Percentiles rank a stretch among this genome's conserved stretches.
These are phyloP conservation scores for Acmispon strigosus DNA, from an alignment of 306 rosid genomes.

Conservation along the genomic window DNA sequence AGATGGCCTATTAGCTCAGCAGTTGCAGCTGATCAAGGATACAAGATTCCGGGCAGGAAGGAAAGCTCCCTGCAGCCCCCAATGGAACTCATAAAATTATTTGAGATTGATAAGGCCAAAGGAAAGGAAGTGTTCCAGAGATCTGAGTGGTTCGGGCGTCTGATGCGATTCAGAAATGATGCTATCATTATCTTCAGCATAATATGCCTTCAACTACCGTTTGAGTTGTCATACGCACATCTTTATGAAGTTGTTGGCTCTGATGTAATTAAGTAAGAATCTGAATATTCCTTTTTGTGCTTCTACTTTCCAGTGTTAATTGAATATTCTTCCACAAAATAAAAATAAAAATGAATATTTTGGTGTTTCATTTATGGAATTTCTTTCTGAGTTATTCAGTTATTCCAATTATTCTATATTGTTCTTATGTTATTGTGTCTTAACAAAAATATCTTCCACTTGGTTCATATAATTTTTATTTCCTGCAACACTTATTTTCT, in stretches of 20 bases:
- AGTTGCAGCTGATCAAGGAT: constrained; percentile 42
- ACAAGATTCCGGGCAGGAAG: constrained; percentile 45
- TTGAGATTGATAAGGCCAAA: constrained; percentile 52
- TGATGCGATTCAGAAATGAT: constrained; percentile 86
- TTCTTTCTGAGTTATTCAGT: neutral
- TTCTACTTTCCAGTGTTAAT: constrained; percentile 11
- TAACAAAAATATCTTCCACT: neutral
- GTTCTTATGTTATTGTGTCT: neutral
- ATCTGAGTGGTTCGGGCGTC: constrained; percentile 81
- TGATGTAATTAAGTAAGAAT: constrained; percentile 67
- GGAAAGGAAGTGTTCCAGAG: constrained; percentile 67
- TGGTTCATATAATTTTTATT: neutral
- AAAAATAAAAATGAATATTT: neutral
- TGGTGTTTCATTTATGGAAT: neutral
- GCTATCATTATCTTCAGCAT: constrained; percentile 71
- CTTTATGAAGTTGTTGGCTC: constrained; percentile 62
- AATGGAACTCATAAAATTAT: constrained; percentile 41
- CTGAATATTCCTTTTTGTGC: neutral
- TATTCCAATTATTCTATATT: neutral
- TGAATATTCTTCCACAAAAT: neutral
- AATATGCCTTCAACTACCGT: constrained; percentile 92
- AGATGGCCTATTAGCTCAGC: constrained; percentile 80
- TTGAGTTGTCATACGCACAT: constrained; percentile 97
- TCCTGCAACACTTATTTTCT: too few species aligned
- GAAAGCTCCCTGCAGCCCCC: constrained; percentile 42